Percentiles rank a stretch among this genome's conserved stretches.
These are phyloP conservation scores for Wickerhamomyces xylosicus DNA, from an alignment of 805 yeast species.

Conservation along the genomic window DNA sequence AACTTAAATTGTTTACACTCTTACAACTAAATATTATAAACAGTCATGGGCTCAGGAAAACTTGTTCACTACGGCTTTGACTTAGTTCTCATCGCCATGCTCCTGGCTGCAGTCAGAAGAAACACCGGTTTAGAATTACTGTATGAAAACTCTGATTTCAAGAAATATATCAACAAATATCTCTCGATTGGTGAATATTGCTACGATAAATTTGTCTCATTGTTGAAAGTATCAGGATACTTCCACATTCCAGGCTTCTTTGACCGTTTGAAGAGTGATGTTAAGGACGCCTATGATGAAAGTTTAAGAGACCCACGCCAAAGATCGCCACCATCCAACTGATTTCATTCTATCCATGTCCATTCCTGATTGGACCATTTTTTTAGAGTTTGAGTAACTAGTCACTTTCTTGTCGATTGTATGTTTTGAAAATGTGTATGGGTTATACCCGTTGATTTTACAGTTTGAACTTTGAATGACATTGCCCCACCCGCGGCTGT, in stretches of 20 bases:
- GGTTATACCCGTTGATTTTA: too few relatives aligned
- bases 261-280: slow-evolving; percentile 2
- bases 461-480: too few relatives aligned
- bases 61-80: slow-evolving; percentile 68
- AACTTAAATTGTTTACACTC: slow-evolving; percentile 3
- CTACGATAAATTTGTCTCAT: slow-evolving; percentile 36
- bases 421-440: too few relatives aligned
- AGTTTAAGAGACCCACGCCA: not conserved
- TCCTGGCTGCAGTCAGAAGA: slow-evolving; percentile 78
- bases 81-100: slow-evolving; percentile 65
- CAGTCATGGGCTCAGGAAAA: slow-evolving; percentile 28
- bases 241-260: slow-evolving; percentile 22
- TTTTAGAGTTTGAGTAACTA: too few relatives aligned
- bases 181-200: slow-evolving; percentile 51
- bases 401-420: too few relatives aligned
- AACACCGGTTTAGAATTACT: slow-evolving; percentile 57
- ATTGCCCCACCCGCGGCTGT: too few relatives aligned
- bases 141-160: slow-evolving; percentile 25
- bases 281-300: not conserved
- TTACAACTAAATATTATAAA: too few relatives aligned
- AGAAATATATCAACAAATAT: slow-evolving; percentile 41
- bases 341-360: too few relatives aligned
- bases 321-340: not conserved
- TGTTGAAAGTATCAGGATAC: slow-evolving; percentile 36
- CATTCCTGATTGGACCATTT: too few relatives aligned